Conservation (phyloP, 768 basidiomycete species). For the Cyclocybe aegerita region DNA sequence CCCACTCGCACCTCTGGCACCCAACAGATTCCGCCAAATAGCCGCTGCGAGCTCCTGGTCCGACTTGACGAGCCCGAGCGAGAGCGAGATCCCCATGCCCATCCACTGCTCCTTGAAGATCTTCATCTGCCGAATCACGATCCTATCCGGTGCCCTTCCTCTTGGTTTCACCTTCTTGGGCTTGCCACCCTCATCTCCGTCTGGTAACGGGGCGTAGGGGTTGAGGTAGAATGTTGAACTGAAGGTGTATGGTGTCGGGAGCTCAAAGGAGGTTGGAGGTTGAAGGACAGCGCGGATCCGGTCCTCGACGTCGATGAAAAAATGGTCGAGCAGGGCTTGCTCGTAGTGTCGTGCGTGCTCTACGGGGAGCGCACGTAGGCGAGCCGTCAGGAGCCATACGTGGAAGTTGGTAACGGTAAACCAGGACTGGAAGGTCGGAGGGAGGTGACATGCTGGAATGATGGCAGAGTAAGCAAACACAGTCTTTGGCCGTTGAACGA, state of each 20-base stretch:
- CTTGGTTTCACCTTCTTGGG: constrained; percentile 22
- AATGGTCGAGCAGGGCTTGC: constrained; percentile 89
- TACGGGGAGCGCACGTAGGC: constrained; percentile 78
- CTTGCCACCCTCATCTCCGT: constrained; percentile 3
- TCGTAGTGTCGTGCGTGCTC: constrained; percentile 67
- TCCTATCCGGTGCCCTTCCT: constrained; percentile 65
- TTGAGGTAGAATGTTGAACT: constrained; percentile 44
- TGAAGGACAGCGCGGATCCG: constrained; percentile 82
- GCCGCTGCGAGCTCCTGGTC: constrained; percentile 86
- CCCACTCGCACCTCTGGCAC: constrained; percentile 76
- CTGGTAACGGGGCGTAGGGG: constrained; percentile 33
- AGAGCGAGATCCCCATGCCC: constrained; percentile 77
- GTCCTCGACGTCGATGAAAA: constrained; percentile 92
- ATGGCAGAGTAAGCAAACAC: neutral
- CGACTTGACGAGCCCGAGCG: constrained; percentile 70
- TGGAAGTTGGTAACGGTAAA: constrained; percentile 93
- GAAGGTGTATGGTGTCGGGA: constrained; percentile 45
- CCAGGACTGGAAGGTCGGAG: constrained; percentile 96
- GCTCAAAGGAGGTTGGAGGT: constrained; percentile 36
- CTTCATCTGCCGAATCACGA: constrained; percentile 87
- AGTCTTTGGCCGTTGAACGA: neutral
- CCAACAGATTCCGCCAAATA: constrained; percentile 90
- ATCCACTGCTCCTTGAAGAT: constrained; percentile 91
- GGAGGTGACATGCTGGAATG: constrained; percentile 73
- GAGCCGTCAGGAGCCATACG: constrained; percentile 86